Base-by-base conservation (phyloP, 2,329 filamentous ascomycete genomes). In the Trichoderma sp. region DNA sequence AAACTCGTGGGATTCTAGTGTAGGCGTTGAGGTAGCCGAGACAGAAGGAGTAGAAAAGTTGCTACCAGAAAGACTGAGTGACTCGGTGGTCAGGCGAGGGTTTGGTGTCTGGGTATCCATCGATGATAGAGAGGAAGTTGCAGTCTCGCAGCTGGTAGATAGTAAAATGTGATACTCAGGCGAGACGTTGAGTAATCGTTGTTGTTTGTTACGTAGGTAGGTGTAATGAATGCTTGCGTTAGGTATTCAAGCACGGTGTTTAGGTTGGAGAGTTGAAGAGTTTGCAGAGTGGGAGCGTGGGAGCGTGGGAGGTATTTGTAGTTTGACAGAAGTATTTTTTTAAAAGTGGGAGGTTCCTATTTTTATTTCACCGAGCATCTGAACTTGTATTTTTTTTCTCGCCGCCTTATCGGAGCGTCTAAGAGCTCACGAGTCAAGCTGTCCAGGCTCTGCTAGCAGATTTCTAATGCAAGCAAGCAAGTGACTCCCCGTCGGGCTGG, bases 291-390 rank as follows among this genome's bases (percentile, higher is more conserved):
- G 9, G 39, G 7, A 47, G 39, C 8, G 28, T 47, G 39, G 43
- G 67, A 70, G 57, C 3, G 57, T 70, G 28, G 30, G 15, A 69
- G 21, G 57, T 70, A 70, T 61, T 69, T 69, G 67, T 70, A 70
- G 67, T n/a, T 53, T 15, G 39, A 32, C 28, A 62, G 43, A 36
- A 21, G 21, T 53, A 24, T 34, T 9, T 61, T 69, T 61, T 21
- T 15, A n/a, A 34, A 15, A 43, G 56, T 51, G 28, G 67, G 57
- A 61, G 47, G 36, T 51, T 61, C 57, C 56, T 62, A 26, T 36
- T 62, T 61, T 70, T 39, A 61, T 43, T 30, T 43, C n/a, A 39
- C 47, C 47, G 21, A 53, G 47, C 47, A 32, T 60, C 28, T 12
- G n/a, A 14, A 60, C n/a, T 34, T 36, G 24, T 56, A 56, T 26